phyloP scores from a whole-genome alignment of 176 grass and related monocot genomes.

The Neostapfia colusana region DNA sequence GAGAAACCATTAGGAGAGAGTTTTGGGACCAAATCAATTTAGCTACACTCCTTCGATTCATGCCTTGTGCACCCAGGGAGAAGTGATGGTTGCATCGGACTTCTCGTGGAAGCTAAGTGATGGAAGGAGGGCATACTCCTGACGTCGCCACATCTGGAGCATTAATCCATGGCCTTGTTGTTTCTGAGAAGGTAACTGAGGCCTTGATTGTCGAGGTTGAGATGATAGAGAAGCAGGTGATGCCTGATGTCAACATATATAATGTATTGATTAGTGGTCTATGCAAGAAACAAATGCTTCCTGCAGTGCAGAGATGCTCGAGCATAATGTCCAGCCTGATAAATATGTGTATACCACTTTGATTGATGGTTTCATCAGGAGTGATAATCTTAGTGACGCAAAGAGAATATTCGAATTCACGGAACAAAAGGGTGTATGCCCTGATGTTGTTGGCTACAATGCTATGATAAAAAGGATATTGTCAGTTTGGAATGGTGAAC shows the following conservation, averaged over 20 bases:
- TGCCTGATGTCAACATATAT: conserved; percentile 71
- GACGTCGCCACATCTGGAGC: conserved; percentile 69
- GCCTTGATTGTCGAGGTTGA: conserved; percentile 62
- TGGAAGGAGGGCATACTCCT: conserved; percentile 53
- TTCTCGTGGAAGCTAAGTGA: conserved; percentile 80
- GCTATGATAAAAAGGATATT: too few species aligned
- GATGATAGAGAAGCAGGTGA: conserved; percentile 63
- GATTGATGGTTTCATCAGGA: too few species aligned
- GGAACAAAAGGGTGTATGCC: too few species aligned
- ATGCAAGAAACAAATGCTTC: too few species aligned
- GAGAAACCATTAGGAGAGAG: conserved; percentile 52
- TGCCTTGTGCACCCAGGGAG: conserved; percentile 45
- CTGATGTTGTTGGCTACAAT: too few species aligned
- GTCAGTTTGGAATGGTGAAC: too few species aligned
- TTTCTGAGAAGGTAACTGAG: conserved; percentile 51
- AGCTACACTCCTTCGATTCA: conserved; percentile 76
- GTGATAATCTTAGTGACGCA: too few species aligned
- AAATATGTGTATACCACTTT: too few species aligned
- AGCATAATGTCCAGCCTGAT: too few species aligned
- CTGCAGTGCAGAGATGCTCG: conserved; percentile 71
- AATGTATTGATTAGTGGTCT: conserved; percentile 77
- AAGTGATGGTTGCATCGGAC: conserved; percentile 48
- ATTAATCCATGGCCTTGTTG: conserved; percentile 73
- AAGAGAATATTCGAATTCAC: too few species aligned
- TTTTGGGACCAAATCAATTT: conserved; percentile 58